Conservation (phyloP, 1,284 basidiomycete genomes). For the Leccinum griseonigrum region DNA sequence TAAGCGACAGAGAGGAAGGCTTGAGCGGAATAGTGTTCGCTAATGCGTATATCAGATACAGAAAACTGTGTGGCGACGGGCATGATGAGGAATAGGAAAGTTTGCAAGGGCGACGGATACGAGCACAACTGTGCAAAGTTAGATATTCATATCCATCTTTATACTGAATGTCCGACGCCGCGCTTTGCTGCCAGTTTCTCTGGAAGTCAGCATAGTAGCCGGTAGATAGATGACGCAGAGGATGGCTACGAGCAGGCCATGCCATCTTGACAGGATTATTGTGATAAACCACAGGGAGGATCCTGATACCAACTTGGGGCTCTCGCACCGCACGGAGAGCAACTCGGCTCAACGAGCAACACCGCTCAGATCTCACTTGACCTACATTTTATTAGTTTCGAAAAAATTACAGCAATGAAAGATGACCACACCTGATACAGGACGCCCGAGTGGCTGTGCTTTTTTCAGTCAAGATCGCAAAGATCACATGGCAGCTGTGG, state of each 20-base stretch:
- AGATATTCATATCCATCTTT: constrained; percentile 2
- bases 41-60: constrained; percentile 34
- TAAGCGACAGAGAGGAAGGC: constrained; percentile 44
- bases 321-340: not conserved
- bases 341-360: not conserved
- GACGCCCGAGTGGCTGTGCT: not conserved
- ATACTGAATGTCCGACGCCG: constrained; percentile 4
- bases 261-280: not conserved
- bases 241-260: constrained; percentile 13
- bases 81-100: constrained; percentile 16
- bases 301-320: constrained; percentile 3
- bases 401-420: not conserved
- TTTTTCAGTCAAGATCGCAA: not conserved
- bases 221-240: constrained; percentile 5
- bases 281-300: constrained; percentile 22
- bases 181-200: constrained; percentile 25
- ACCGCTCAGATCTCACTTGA: not conserved
- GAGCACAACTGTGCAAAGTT: not conserved
- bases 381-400: not conserved
- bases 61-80: constrained; percentile 27
- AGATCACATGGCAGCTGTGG: constrained; percentile 1
- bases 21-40: constrained; percentile 42
- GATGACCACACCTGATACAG: not conserved
- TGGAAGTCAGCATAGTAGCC: constrained; percentile 13
- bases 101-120: constrained; percentile 26